Conservation (phyloP, 1,284 basidiomycete genomes). For the Pseudozyma hubeiensis region DNA sequence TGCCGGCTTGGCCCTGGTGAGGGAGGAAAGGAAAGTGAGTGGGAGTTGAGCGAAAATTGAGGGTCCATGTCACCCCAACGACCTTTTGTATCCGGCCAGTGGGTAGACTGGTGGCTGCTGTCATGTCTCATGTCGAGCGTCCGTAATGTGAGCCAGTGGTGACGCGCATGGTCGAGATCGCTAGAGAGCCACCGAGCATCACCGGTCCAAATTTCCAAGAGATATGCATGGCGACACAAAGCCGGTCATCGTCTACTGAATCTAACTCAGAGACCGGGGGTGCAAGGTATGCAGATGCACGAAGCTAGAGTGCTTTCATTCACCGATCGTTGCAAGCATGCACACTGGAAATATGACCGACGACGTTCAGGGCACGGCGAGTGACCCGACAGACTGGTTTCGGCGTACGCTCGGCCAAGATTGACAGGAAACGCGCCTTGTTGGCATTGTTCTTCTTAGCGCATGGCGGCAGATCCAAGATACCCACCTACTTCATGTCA, state of each 20-base stretch:
- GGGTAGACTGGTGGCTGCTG: too few species aligned
- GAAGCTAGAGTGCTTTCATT: background rate
- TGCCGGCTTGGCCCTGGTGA: background rate
- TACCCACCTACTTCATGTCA: too few species aligned
- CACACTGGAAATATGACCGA: too few species aligned
- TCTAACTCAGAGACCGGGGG: background rate
- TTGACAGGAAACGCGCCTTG: background rate
- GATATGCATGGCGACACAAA: background rate
- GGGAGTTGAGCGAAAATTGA: too few species aligned
- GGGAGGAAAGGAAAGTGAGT: background rate
- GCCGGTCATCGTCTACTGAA: background rate
- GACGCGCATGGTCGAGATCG: background rate
- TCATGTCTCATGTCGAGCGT: too few species aligned
- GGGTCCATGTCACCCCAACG: too few species aligned
- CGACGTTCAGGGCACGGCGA: too few species aligned
- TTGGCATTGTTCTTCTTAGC: too few species aligned
- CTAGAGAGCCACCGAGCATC: background rate
- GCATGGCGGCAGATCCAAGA: too few species aligned
- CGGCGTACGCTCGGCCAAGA: background rate
- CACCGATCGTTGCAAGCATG: background rate
- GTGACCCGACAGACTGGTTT: background rate
- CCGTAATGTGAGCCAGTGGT: background rate
- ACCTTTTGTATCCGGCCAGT: too few species aligned
- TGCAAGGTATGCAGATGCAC: background rate
- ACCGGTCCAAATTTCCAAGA: background rate